phyloP scores from a whole-genome alignment of 495 filamentous ascomycete genomes.

The Podospora pseudoanserina region DNA sequence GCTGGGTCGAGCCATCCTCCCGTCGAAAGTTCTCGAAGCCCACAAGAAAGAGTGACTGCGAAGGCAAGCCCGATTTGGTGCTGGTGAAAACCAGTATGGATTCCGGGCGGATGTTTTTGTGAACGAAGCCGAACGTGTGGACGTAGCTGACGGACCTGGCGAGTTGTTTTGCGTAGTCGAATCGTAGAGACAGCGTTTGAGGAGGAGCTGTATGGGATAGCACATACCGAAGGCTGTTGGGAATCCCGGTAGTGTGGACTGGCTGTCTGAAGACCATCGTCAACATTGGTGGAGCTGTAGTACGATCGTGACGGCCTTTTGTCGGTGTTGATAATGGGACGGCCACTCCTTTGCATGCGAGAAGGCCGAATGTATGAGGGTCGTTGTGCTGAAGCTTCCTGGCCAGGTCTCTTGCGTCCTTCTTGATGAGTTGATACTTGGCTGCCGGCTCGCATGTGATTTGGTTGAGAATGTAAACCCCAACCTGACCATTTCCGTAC shows the following conservation, averaged over 20 bases:
- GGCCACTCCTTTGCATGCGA: conserved; percentile 43
- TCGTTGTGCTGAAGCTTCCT: conserved; percentile 35
- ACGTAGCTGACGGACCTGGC: conserved; percentile 41
- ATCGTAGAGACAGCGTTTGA: not conserved
- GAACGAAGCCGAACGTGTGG: conserved; percentile 51
- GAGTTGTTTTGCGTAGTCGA: not conserved
- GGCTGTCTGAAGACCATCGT: not conserved
- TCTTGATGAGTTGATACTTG: not conserved
- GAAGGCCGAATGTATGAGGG: conserved; percentile 46
- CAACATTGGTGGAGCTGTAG: not conserved
- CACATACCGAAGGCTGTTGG: not conserved
- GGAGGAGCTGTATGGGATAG: not conserved
- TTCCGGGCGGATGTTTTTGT: conserved; percentile 58
- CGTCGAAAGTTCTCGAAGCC: conserved; percentile 51
- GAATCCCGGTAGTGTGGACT: not conserved
- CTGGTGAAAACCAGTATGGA: conserved; percentile 42
- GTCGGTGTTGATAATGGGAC: not conserved
- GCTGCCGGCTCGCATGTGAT: not conserved
- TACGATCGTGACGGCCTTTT: not conserved
- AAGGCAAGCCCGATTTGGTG: not conserved
- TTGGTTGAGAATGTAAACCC: not conserved
- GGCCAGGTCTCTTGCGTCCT: conserved; percentile 43
- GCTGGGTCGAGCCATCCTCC: conserved; percentile 8
- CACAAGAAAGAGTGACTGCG: conserved; percentile 37
- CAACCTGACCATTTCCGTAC: not conserved